A percentile compares a stretch with the other conserved stretches of the same genome.
These are phyloP conservation scores for Coemansia sp. DNA, from an alignment of 192 early-diverging fungal species.

Conservation along the genomic window DNA sequence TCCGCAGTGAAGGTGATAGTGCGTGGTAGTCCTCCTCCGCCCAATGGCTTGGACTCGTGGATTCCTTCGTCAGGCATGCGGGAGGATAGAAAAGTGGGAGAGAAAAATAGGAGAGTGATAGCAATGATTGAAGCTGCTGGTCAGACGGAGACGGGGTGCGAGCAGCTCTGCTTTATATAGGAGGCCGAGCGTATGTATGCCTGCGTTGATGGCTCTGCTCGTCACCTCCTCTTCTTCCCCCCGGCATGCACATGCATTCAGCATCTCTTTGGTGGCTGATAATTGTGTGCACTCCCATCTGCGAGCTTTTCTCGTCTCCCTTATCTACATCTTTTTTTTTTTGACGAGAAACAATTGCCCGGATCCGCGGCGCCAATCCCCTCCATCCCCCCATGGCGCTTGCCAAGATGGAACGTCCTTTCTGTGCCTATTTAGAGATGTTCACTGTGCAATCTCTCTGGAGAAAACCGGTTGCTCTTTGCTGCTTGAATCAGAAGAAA, in stretches of 20 bases:
- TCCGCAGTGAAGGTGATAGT: slow-evolving; percentile 29
- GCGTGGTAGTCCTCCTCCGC: slow-evolving; percentile 17
- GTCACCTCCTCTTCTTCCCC: not conserved
- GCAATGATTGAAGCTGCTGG: not conserved
- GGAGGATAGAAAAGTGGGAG: not conserved
- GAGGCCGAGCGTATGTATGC: not conserved
- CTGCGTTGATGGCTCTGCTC: not conserved
- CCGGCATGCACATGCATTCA: slow-evolving; percentile 9
- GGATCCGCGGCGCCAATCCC: not conserved
- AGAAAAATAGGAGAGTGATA: not conserved
- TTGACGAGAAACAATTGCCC: not conserved
- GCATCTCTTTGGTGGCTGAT: slow-evolving; percentile 1
- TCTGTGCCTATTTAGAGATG: not conserved
- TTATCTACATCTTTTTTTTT: not conserved
- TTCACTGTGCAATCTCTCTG: not conserved
- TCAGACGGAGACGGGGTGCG: not conserved
- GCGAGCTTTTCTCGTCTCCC: not conserved
- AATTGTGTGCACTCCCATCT: slow-evolving; percentile 7
- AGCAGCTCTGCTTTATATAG: not conserved
- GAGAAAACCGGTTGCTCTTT: not conserved
- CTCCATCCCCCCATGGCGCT: not conserved
- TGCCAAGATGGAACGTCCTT: slow-evolving; percentile 3
- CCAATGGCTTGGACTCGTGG: slow-evolving; percentile 7
- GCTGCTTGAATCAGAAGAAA: slow-evolving; percentile 1
- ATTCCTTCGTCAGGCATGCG: slow-evolving; percentile 12